phyloP scores from a whole-genome alignment of 441 rosid species.

The Metrosideros polymorpha region DNA sequence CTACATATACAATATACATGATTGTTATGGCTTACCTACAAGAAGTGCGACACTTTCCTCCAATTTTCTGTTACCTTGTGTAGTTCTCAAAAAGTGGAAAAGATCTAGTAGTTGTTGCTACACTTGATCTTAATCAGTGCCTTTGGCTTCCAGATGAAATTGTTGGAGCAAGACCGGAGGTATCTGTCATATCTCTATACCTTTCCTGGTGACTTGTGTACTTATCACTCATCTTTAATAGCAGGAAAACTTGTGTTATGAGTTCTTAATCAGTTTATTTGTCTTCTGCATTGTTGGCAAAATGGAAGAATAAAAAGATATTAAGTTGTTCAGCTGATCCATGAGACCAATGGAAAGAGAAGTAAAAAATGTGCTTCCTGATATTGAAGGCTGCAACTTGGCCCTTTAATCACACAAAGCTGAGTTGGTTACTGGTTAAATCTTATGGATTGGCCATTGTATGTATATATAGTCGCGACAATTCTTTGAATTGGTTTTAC shows the following conservation, averaged over 20 bases:
- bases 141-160: conserved; percentile 82
- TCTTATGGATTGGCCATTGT: not conserved
- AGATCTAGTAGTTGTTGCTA: conserved; percentile 78
- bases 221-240: not conserved
- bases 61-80: not conserved
- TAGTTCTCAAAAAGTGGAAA: conserved; percentile 56
- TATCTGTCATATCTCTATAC: conserved; percentile 6
- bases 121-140: conserved; percentile 86
- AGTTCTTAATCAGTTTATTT: not conserved
- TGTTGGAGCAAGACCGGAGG: conserved; percentile 75
- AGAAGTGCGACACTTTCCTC: not conserved
- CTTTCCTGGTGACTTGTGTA: not conserved
- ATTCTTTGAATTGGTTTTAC: not conserved
- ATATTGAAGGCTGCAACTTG: not conserved
- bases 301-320: not conserved
- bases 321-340: not conserved
- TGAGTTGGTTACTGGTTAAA: not conserved
- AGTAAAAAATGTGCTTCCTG: not conserved
- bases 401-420: not conserved
- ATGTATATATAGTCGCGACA: not conserved
- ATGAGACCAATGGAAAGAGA: not conserved
- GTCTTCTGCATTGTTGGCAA: not conserved
- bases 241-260: not conserved
- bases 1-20: not conserved
- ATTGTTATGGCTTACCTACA: not conserved